Evolutionary conservation across 768 basidiomycete genomes (phyloP), one percentile per base, ranked within the genome.

Genomic region (Fistulinella prunicolor): DNA sequence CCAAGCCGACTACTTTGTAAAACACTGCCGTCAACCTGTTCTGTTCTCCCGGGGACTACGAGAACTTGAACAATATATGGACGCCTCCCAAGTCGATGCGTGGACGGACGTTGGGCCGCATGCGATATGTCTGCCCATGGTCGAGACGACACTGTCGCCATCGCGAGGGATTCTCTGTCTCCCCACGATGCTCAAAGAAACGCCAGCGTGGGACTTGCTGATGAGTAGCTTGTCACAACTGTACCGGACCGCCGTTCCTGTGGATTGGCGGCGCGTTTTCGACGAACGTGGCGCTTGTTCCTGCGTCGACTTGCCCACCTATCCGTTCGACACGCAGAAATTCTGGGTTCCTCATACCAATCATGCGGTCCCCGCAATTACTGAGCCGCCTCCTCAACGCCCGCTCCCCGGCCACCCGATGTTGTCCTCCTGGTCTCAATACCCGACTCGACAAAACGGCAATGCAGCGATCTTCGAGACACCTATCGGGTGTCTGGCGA

Each of bases 51-150:
- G 70, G 21, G 79, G 79, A 12, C 59, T 87, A 2, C 64, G 61
- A n/a, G 64, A 73, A 0, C 69, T 81, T 9, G 24, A 71, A 1
- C 52, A 66, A 6, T 50, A 48, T 13, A 20, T 62, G 12, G 62
- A 60, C 14, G 49, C 69, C 22, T 41, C 57, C 35, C 48, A 59
- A 13, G 60, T 73, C 7, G 71, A 71, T 35, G 73, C 71, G 0
- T 87, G 81, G 80, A 69, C 89, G 8, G 86, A 89, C 62, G 73
- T 87, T 36, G 81, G 86, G 2, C 83, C 86, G 10, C 82, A 86
- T 51, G 67, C 78, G 0, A 73, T 73, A 4, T 73, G 75, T 13
- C 67, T 86, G 3, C 76, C 83, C 0, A 77, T 85, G 76, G 58
- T 89, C 9, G 74, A 72, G 59, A n/a, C 54, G 26, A 51, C 49